Conservation (phyloP, 2,329 filamentous ascomycete genomes). For the Microascus cirrosus region DNA sequence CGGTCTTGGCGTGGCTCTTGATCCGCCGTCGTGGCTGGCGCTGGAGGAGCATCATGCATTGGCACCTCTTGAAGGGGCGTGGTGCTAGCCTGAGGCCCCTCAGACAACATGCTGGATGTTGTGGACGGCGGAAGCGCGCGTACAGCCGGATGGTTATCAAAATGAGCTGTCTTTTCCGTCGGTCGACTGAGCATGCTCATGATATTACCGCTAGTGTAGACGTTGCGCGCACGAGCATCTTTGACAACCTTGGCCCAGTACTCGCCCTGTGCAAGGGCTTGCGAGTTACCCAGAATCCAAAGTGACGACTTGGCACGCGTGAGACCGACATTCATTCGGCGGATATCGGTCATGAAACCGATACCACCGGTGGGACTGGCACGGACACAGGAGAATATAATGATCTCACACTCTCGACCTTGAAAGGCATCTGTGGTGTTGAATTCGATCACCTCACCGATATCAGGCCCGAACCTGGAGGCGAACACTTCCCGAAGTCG, state of each 20-base stretch:
- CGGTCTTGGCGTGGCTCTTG: neutral
- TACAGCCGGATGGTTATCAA: slow-evolving; percentile 10
- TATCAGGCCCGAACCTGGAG: slow-evolving; percentile 58
- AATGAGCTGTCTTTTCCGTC: slow-evolving; percentile 20
- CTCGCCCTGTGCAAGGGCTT: slow-evolving; percentile 73
- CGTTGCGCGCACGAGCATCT: slow-evolving; percentile 62
- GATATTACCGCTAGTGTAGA: slow-evolving; percentile 62
- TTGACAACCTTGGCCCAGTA: slow-evolving; percentile 84
- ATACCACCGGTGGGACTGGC: slow-evolving; percentile 89
- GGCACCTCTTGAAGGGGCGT: neutral
- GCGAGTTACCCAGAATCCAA: slow-evolving; percentile 91
- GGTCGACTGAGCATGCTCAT: slow-evolving; percentile 35
- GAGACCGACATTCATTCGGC: slow-evolving; percentile 97
- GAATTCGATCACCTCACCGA: slow-evolving; percentile 80
- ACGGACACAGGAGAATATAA: slow-evolving; percentile 97
- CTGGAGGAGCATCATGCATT: neutral
- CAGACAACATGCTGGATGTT: neutral
- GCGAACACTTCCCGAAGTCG: slow-evolving; percentile 69
- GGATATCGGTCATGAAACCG: slow-evolving; percentile 95
- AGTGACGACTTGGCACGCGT: slow-evolving; percentile 94
- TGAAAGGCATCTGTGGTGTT: slow-evolving; percentile 99
- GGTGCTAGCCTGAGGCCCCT: neutral
- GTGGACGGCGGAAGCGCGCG: neutral
- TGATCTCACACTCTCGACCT: slow-evolving; percentile 91
- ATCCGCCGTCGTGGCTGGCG: neutral